These are phyloP conservation scores for Xylogone sp. DNA, from an alignment of 2,329 filamentous ascomycete genomes.

Conservation along the genomic window DNA sequence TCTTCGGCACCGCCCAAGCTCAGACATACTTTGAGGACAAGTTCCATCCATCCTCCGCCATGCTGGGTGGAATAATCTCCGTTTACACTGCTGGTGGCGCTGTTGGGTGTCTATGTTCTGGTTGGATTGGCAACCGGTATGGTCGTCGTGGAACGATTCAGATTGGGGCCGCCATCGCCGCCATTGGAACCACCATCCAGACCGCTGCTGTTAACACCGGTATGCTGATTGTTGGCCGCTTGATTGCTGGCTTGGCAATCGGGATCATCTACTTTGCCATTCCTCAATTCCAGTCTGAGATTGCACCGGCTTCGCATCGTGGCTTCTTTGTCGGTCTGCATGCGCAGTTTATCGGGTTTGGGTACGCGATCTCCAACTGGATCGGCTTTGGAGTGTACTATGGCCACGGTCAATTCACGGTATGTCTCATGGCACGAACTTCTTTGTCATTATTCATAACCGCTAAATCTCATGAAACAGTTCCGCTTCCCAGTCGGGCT, in stretches of 20 bases:
- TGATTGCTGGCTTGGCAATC: conserved; percentile 44
- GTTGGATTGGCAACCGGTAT: conserved; percentile 28
- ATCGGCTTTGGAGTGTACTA: no score
- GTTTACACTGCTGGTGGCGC: conserved; percentile 41
- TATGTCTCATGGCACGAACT: no score
- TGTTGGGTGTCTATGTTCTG: conserved; percentile 45
- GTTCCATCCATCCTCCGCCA: conserved; percentile 38
- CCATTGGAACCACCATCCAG: conserved; percentile 26
- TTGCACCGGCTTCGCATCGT: conserved; percentile 14
- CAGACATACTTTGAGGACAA: no score
- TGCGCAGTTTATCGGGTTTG: conserved; percentile 47
- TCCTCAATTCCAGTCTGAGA: conserved; percentile 19
- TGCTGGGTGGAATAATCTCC: conserved; percentile 8
- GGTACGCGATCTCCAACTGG: conserved; percentile 50
- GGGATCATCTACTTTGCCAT: conserved; percentile 39
- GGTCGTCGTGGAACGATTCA: conserved; percentile 21
- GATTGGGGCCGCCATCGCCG: conserved; percentile 20
- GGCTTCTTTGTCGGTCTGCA: conserved; percentile 26
- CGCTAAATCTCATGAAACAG: no score
- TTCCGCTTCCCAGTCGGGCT: conserved; percentile 31
- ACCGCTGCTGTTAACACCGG: conserved; percentile 23
- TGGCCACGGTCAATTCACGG: no score
- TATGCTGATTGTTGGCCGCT: conserved; percentile 43
- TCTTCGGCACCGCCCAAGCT: no score
- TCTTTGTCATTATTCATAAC: no score